Percentiles rank a stretch among this genome's conserved stretches.
Conservation (phyloP, 192 early-diverging fungal genomes). For the Dissophora globulifera region DNA sequence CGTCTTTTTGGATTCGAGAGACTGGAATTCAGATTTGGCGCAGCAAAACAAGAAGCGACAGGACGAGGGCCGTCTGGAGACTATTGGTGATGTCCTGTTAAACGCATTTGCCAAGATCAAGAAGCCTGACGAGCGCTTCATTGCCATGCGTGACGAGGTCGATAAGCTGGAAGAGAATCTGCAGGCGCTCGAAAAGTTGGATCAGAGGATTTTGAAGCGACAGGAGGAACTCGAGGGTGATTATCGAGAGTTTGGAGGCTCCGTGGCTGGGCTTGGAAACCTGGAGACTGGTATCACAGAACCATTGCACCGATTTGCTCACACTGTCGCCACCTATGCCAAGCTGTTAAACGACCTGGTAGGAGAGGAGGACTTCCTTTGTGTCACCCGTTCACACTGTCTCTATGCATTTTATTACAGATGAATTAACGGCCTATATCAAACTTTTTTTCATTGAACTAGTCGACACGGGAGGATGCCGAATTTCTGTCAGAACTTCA, state of each 20-base stretch:
- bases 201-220: conserved; percentile 76
- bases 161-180: conserved; percentile 91
- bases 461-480: conserved; percentile 69
- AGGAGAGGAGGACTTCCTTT: no score
- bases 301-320: conserved; percentile 79
- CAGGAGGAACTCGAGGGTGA: conserved; percentile 83
- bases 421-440: no score
- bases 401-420: no score
- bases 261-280: conserved; percentile 77
- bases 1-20: conserved; percentile 86
- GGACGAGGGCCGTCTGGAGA: conserved; percentile 76
- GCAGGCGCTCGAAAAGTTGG: conserved; percentile 85
- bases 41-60: conserved; percentile 58
- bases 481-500: conserved; percentile 81
- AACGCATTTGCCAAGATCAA: conserved; percentile 93
- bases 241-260: conserved; percentile 82
- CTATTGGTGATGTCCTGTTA: conserved; percentile 83
- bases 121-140: conserved; percentile 87
- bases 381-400: no score
- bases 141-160: conserved; percentile 82
- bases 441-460: no score
- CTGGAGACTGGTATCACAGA: conserved; percentile 89
- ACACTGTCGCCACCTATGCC: conserved; percentile 76
- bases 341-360: conserved; percentile 77
- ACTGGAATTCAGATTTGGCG: conserved; percentile 66